Evolutionary conservation across 495 filamentous ascomycete species (phyloP).

Genomic region (Lophiostoma macrostomum): DNA sequence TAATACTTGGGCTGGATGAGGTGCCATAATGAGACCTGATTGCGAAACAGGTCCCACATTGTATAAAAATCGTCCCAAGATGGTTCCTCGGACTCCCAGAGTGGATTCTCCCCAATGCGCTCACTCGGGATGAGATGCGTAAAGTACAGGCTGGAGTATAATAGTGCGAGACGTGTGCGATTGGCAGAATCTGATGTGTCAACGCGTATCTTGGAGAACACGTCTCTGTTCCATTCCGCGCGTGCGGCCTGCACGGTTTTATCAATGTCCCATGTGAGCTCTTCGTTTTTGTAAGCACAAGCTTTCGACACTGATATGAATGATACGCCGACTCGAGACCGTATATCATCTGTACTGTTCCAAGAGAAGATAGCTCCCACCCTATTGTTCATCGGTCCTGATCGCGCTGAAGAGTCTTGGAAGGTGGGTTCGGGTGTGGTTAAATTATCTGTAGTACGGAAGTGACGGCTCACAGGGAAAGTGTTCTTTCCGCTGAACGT

Average conservation of each 20-base stretch:
- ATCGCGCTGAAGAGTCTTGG: conserved; percentile 25
- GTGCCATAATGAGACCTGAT: conserved; percentile 35
- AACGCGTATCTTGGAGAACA: conserved; percentile 39
- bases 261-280: conserved; percentile 37
- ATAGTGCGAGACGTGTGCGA: conserved; percentile 31
- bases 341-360: conserved; percentile 24
- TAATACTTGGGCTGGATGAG: conserved; percentile 38
- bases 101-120: conserved; percentile 39
- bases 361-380: conserved; percentile 40
- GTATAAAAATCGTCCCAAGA: conserved; percentile 43
- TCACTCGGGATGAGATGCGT: conserved; percentile 41
- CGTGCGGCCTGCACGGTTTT: conserved; percentile 30
- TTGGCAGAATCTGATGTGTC: conserved; percentile 31
- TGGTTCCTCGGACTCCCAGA: conserved; percentile 38
- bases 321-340: conserved; percentile 38
- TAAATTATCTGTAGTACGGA: conserved; percentile 24
- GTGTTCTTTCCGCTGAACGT: conserved; percentile 38
- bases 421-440: conserved; percentile 34
- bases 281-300: conserved; percentile 37
- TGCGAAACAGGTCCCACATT: conserved; percentile 41
- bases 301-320: conserved; percentile 41
- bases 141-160: conserved; percentile 40
- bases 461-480: conserved; percentile 32
- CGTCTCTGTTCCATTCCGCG: conserved; percentile 39
- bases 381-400: conserved; percentile 35